Base-by-base conservation (phyloP, 441 rosid genomes). In the Breynia disticha region DNA sequence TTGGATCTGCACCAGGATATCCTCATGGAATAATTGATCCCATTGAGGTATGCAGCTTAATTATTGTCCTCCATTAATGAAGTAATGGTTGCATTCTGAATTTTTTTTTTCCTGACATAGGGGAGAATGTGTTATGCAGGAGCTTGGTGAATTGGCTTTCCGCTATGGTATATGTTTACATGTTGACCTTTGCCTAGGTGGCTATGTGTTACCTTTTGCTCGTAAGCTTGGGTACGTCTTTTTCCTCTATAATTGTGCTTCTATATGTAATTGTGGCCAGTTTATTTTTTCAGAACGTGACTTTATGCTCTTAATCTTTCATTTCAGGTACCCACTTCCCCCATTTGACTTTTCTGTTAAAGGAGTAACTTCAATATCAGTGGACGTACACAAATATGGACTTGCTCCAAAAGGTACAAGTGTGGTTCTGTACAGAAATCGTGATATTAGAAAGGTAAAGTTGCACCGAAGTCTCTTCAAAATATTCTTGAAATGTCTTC, bases 111-210 rank as follows among this genome's bases (percentile, higher is more conserved):
- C 20, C 24, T 48, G 52, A 16, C 32, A 48, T 5, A 18, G 52
- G 19, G 4, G 11, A 14, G 28, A 49, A 49, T 19, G 19, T 49
- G 21, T 57, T 38, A 60, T 71, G 65, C 61, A 89, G 99, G 99
- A 86, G 70, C 97, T 89, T 48, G 99, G 97, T 52, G 75, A 78
- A 50, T 74, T 93, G 72, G 97, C 96, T 67, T 74, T 61, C 60
- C 71, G 77, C 67, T 68, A 66, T 72, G 89, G 88, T 55, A 76
- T 84, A 67, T 93, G 97, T 79, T 67, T 93, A 60, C 99, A 93
- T 67, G 90, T 93, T 47, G 99, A 93, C 80, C 95, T 89, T 47
- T 93, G 99, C 75, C 99, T 93, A 65, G 99, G 99, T 61, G 99
- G 99, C 53, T 89, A 86, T 69, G 97, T 89, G 44, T 75, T 93